Base-by-base conservation (phyloP, 2,329 filamentous ascomycete genomes). In the Cryphonectria japonica region DNA sequence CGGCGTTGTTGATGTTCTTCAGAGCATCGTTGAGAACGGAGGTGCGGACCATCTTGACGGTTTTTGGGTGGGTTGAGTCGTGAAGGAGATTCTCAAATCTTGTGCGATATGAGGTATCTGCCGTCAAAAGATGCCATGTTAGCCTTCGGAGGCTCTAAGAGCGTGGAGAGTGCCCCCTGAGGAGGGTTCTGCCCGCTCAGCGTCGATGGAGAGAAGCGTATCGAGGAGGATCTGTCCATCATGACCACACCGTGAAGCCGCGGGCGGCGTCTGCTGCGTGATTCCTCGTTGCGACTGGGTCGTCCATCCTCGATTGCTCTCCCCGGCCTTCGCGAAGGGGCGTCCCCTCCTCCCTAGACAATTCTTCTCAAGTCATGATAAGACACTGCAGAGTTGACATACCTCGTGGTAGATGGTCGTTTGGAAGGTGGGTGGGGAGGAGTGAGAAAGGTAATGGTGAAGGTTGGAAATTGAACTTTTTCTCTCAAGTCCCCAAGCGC, bases 1-100 rank as follows among this genome's bases (percentile, higher is more conserved):
- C 97, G 89, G 96, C 96, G 86, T 99, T 99, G 94, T 99, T 99
- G 92, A 99, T 98, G 89, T 91, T 89, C 85, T 97, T 97, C 82
- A 98, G 93, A 84, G 93, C 94, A 92, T 99, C 96, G 91, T 98
- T 97, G 86, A 99, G 95, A 82, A 98, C 96, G 85, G 94, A 97
- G 82, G 96, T 98, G 89, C 93, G 94, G 87, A 98, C 95, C 95
- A 99, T 99, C 84, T 93, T 98, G 90, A 83, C 91, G 70, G 72
- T 71, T 39, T 71, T 71, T 62, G 50, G 90, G 88, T 88, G 76
- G 82, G 80, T 78, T 81, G 32, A 57, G 54, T 65, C 63, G 74
- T 75, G 73, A 78, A 78, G 81, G 88, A 93, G 92, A 94, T 94
- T 94, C 91, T 94, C 91, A 92, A 88, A 88, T 92, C 91, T 85